phyloP scores from a whole-genome alignment of 2,329 filamentous ascomycete species.

The Didymosphaeria variabile region DNA sequence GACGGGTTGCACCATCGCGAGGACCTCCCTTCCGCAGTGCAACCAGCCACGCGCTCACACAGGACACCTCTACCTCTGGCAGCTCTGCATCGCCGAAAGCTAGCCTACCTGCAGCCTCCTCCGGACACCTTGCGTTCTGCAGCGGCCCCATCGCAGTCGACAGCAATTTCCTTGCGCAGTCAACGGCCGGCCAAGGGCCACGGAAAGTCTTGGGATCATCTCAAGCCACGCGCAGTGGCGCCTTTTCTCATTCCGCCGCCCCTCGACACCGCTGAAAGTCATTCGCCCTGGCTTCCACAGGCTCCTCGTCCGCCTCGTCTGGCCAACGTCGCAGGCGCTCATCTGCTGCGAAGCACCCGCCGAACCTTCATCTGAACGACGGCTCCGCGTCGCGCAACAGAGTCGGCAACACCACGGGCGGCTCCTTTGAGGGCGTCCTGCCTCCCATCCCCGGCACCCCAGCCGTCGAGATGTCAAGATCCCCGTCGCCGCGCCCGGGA shows the following conservation, averaged over 20 bases:
- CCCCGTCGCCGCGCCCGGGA: conserved; percentile 84
- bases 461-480: conserved; percentile 76
- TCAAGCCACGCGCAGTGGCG: conserved; percentile 36
- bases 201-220: conserved; percentile 18
- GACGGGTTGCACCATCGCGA: conserved; percentile 5
- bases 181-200: conserved; percentile 24
- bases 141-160: conserved; percentile 1
- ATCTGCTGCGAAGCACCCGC: conserved; percentile 48
- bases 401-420: conserved; percentile 43
- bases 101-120: conserved; percentile 18
- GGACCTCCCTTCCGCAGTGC: conserved; percentile 12
- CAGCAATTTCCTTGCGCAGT: conserved; percentile 20
- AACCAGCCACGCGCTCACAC: conserved; percentile 8
- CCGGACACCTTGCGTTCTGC: conserved; percentile 18
- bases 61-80: conserved; percentile 5
- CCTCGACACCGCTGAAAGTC: conserved; percentile 31
- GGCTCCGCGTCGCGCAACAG: conserved; percentile 34
- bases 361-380: conserved; percentile 44
- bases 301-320: conserved; percentile 47
- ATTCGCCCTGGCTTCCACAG: conserved; percentile 51
- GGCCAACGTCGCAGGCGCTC: conserved; percentile 53
- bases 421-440: conserved; percentile 43
- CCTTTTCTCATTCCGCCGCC: conserved; percentile 32
- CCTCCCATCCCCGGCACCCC: conserved; percentile 51
- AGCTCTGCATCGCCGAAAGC: conserved; percentile 8